These are phyloP conservation scores for Solanum etuberosum DNA, from an alignment of 257 asterid genomes.

Conservation along the genomic window DNA sequence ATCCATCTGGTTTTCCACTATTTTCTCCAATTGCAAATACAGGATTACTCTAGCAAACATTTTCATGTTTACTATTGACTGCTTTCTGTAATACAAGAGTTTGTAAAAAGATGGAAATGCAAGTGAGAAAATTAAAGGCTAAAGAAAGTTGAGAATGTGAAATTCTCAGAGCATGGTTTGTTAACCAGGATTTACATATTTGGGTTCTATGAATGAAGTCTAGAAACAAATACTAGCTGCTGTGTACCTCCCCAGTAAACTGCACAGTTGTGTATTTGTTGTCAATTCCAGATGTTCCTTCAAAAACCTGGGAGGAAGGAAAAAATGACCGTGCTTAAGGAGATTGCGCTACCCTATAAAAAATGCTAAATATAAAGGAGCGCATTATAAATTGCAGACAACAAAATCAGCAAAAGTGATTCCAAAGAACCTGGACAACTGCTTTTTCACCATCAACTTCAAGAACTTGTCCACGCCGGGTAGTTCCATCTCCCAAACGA, in stretches of 20 bases:
- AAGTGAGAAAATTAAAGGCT: not conserved
- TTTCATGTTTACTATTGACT: not conserved
- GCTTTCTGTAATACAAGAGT: not conserved
- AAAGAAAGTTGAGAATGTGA: not conserved
- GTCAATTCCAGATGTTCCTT: conserved; percentile 98
- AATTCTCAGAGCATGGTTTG: not conserved
- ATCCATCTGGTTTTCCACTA: not conserved
- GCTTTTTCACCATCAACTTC: conserved; percentile 99
- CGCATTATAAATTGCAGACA: not conserved
- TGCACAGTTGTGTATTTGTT: conserved; percentile 92
- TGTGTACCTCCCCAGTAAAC: conserved; percentile 86
- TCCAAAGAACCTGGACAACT: conserved; percentile 72
- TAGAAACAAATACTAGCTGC: not conserved
- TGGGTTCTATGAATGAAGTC: not conserved
- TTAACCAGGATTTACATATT: not conserved
- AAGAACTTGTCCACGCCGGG: conserved; percentile 94
- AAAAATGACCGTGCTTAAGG: not conserved
- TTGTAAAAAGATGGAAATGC: not conserved
- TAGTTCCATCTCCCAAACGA: conserved; percentile 94
- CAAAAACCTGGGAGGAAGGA: conserved; percentile 56
- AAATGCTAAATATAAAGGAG: not conserved
- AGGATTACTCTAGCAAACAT: not conserved
- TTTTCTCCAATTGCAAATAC: not conserved
- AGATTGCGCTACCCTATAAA: not conserved
- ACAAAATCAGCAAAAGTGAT: not conserved